Conservation (phyloP, 345 rosid genomes). For the Ceriops decandra region DNA sequence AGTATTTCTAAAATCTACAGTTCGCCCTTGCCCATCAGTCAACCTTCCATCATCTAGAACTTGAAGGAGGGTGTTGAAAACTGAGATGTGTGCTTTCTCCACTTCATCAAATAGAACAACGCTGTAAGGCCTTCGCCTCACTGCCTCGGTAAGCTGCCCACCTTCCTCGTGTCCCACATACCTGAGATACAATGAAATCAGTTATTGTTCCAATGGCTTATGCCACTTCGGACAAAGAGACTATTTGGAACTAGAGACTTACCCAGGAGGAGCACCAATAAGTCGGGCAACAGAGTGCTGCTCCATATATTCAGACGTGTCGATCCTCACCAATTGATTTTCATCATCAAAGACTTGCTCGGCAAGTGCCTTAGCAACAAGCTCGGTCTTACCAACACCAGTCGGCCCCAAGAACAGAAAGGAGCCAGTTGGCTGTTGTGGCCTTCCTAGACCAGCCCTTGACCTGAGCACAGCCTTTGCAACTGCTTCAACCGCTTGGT, state of each 20-base stretch:
- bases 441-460: constrained; percentile 83
- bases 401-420: constrained; percentile 84
- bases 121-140: constrained; percentile 79
- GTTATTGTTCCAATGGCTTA: neutral
- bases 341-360: constrained; percentile 88
- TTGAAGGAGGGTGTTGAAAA: constrained; percentile 81
- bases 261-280: constrained; percentile 91
- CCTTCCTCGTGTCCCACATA: constrained; percentile 95
- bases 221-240: neutral
- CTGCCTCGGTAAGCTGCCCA: constrained; percentile 86
- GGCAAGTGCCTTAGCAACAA: constrained; percentile 70
- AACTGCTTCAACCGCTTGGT: constrained; percentile 69
- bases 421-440: constrained; percentile 90
- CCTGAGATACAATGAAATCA: constrained; percentile 27
- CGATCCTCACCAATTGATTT: constrained; percentile 66
- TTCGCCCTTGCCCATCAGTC: constrained; percentile 89
- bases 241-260: constrained; percentile 6
- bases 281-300: constrained; percentile 83
- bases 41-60: constrained; percentile 90
- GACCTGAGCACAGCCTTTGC: constrained; percentile 82
- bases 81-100: constrained; percentile 83
- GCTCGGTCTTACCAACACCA: constrained; percentile 91
- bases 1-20: constrained; percentile 71
- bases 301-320: constrained; percentile 87
- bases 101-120: constrained; percentile 85